Base-by-base conservation (phyloP, 2,329 filamentous ascomycete genomes). In the Teratosphaeria gauchensis region DNA sequence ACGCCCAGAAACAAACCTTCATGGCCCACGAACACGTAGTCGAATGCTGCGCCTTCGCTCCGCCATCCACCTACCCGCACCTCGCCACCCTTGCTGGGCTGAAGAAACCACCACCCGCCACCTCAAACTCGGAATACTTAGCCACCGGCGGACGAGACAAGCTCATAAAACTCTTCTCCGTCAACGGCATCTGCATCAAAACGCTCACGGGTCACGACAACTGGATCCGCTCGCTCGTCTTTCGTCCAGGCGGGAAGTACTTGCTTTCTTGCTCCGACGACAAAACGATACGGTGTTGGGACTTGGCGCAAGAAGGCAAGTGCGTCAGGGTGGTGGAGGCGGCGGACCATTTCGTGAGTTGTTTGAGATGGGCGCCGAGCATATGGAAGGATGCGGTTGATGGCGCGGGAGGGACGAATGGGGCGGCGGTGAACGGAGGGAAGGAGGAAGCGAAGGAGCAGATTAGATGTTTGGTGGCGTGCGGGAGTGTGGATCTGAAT, bases 261-360 rank as follows among this genome's bases (percentile, higher is more conserved):
- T 80, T 97, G 1, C 76, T 97, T 5, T 92, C 87, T 6, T 89
- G 88, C 21, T 83, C 87, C 16, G 92, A 97, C 71, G 92, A 97
- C 76, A 95, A 94, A 77, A 92, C 90, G 4, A 80, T 97, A 60
- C 82, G 92, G 58, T 96, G 92, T 77, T 97, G 92, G 92, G 92
- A 97, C 76, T 77, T 97, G 30, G 82, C 83, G 30, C 92, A 97
- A 71, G 91, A 95, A 72, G 90, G 89, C 51, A 92, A 91, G 69
- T 92, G 90, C 67, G 90, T 96, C 65, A 92, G 92, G 74, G 86
- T 84, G 0, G 77, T 97, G 16, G 80, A 81, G 42, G 89, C 90
- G 62, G 85, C 85, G 0, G 85, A 82, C 4, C 90, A 91, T 70
- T 96, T 97, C 68, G 84, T 96, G 55, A 91, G 84, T 61, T 92